Conservation (phyloP, 139 green algal species). For the Auxenochlorella pyrenoidosa region DNA sequence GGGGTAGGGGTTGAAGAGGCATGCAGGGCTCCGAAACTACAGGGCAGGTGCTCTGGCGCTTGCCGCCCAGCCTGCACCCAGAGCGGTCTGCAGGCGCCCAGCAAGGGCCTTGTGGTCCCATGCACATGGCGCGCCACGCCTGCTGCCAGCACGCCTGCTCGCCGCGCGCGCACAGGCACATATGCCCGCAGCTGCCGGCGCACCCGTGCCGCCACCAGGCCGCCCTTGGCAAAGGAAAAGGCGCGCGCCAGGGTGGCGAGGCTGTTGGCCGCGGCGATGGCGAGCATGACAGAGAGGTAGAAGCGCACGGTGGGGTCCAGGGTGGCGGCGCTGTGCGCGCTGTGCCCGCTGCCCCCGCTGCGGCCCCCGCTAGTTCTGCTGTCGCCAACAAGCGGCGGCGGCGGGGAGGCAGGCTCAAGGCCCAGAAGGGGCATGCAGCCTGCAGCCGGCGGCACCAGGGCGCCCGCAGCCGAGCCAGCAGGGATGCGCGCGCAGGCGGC, state of each 20-base stretch:
- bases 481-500: not conserved
- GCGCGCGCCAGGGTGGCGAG: slow-evolving; percentile 64
- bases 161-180: not conserved
- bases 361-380: not conserved
- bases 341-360: not conserved
- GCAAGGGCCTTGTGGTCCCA: too few species aligned
- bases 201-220: slow-evolving; percentile 69
- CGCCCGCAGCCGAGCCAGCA: not conserved
- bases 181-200: not conserved
- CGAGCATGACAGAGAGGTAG: slow-evolving; percentile 66
- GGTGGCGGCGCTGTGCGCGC: not conserved
- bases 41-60: too few species aligned
- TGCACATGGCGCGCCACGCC: too few species aligned
- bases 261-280: slow-evolving; percentile 67
- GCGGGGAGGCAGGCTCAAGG: not conserved
- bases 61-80: too few species aligned
- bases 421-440: not conserved
- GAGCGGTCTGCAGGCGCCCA: too few species aligned
- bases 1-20: too few species aligned
- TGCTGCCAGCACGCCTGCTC: not conserved
- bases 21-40: too few species aligned
- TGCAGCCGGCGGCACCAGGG: not conserved
- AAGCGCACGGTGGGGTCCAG: slow-evolving; percentile 37
- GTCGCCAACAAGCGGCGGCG: too few species aligned
- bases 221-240: slow-evolving; percentile 85